These are phyloP conservation scores for Debaryomyces udenii DNA, from an alignment of 1,139 yeast species.

Conservation along the genomic window DNA sequence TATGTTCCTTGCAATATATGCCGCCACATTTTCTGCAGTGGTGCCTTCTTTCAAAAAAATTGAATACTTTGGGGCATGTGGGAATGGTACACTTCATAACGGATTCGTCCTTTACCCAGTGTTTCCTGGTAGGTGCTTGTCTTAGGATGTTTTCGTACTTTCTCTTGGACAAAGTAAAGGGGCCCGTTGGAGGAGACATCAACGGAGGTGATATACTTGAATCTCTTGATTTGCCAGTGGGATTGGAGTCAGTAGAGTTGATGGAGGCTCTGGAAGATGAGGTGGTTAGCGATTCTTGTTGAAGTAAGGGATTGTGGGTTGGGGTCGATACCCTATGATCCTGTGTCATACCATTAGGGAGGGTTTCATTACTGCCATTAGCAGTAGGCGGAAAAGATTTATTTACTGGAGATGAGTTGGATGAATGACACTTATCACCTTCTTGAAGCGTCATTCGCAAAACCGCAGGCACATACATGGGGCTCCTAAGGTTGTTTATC, in stretches of 20 bases:
- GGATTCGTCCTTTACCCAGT: constrained; percentile 78
- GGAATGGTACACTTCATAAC: constrained; percentile 63
- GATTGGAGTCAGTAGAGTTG: constrained; percentile 40
- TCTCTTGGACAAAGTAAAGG: constrained; percentile 16
- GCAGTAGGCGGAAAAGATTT: not conserved
- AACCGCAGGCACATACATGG: constrained; percentile 89
- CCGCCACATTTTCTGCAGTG: constrained; percentile 96
- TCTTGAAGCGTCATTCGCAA: constrained; percentile 53
- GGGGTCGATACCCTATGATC: constrained; percentile 8
- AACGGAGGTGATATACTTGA: constrained; percentile 25
- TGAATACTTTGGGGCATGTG: constrained; percentile 62
- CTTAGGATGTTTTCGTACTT: constrained; percentile 34
- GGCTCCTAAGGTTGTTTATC: constrained; percentile 74
- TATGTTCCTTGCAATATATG: constrained; percentile 75
- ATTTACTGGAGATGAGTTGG: constrained; percentile 6
- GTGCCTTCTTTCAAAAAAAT: constrained; percentile 84
- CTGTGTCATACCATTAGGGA: not conserved
- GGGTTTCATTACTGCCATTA: not conserved
- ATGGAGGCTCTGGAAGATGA: constrained; percentile 30
- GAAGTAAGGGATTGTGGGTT: constrained; percentile 5
- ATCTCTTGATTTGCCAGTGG: constrained; percentile 38
- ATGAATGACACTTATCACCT: constrained; percentile 8
- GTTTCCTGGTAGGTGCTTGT: constrained; percentile 62
- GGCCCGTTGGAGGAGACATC: constrained; percentile 16
- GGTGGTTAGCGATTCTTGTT: not conserved